Evolutionary conservation across 805 yeast genomes (phyloP), one percentile per base, ranked within the genome.

Genomic region (Ascoidea rubescens): DNA sequence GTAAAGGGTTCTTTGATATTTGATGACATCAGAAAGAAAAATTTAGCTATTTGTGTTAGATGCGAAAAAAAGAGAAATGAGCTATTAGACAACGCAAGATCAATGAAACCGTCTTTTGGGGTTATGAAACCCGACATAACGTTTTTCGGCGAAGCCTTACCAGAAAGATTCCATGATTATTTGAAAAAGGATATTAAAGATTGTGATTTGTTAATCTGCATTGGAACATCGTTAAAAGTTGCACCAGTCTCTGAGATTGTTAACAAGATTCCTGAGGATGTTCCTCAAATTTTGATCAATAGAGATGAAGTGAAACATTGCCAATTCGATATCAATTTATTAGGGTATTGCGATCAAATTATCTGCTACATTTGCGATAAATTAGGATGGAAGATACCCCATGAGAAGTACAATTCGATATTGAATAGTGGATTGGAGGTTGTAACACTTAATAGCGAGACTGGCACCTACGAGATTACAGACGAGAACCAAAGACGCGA

Each of bases 41-140:
- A 77, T 52, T 68, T 89, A 32, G 88, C 96, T 1, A 65, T 78
- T 51, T 89, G 97, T 62, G 86, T 89, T 1, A 68, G 70, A 50
- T 86, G 96, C 62, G 67, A 67, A 30, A 58, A 66, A 10, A 74
- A 72, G 60, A 69, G 81, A 53, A 64, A 63, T 50, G 63, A 58
- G 49, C 59, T 64, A 61, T 55, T 66, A 63, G 50, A 62, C 52
- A 45, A 57, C 46, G 50, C 51, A 53, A 28, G 52, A 49, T 60
- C 31, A 59, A 59, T 37, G 64, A 62, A 47, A 44, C 52, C 51
- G 5, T 75, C 84, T 6, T 79, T 67, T 62, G 96, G 96, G 14
- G 91, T 88, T 2, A 74, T 87, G 76, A 89, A 90, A 64, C 97
- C 97, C 0, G 95, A 89, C 62, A 89, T 89, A 55, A 88, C 96